These are phyloP conservation scores for Ascoidea rubescens DNA, from an alignment of 805 yeast genomes.

Conservation along the genomic window DNA sequence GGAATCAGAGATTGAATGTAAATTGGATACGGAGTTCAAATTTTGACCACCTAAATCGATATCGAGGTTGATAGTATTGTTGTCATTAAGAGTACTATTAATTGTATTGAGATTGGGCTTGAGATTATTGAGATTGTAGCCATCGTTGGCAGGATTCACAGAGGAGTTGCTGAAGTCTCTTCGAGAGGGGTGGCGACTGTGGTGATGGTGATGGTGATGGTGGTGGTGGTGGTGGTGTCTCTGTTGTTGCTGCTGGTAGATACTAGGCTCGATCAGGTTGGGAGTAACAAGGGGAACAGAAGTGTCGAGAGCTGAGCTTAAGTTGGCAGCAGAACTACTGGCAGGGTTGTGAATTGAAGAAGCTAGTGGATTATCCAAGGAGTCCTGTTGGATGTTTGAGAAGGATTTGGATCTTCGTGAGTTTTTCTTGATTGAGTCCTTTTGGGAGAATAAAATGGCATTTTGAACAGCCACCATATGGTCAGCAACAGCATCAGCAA, in stretches of 20 bases:
- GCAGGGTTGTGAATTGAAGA: too few relatives aligned
- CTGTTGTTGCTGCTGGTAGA: constrained; percentile 13
- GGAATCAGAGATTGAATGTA: background rate
- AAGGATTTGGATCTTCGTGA: constrained; percentile 21
- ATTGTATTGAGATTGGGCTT: background rate
- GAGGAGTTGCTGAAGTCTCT: background rate
- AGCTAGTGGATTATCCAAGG: constrained; percentile 5
- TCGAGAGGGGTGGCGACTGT: constrained; percentile 4
- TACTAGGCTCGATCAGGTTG: background rate
- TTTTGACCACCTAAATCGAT: too few relatives aligned
- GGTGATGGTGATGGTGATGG: background rate
- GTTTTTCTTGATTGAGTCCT: constrained; percentile 18
- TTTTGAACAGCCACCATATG: constrained; percentile 86
- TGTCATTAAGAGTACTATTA: constrained; percentile 6
- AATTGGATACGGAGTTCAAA: background rate
- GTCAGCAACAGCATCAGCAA: constrained; percentile 95
- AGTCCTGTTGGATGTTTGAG: constrained; percentile 20
- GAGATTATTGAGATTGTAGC: background rate
- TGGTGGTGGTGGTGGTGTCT: constrained; percentile 6
- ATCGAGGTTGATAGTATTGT: constrained; percentile 2
- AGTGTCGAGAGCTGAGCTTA: background rate
- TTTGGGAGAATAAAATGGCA: constrained; percentile 30
- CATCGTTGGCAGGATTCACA: too few relatives aligned
- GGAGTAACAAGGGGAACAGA: background rate
- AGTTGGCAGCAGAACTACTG: too few relatives aligned